phyloP scores from a whole-genome alignment of 371 early-diverging fungal species.

The Mucor plumbeus region DNA sequence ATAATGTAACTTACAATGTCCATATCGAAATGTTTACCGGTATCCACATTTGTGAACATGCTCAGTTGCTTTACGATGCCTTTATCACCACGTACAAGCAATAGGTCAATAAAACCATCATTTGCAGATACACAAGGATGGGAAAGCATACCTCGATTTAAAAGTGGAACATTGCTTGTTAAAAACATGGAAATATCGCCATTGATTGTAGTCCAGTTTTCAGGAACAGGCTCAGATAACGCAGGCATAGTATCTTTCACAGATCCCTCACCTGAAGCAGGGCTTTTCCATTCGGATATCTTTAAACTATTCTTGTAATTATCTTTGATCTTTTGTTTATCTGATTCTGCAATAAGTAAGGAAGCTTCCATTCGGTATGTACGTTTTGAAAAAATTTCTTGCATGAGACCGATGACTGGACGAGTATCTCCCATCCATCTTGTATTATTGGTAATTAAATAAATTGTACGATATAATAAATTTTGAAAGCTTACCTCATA shows the following conservation, averaged over 20 bases:
- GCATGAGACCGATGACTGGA: slow-evolving; percentile 52
- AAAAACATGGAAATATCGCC: slow-evolving; percentile 54
- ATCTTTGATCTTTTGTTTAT: slow-evolving; percentile 48
- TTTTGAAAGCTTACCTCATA: slow-evolving; percentile 1
- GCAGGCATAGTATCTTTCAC: slow-evolving; percentile 38
- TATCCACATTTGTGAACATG: slow-evolving; percentile 56
- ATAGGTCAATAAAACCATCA: slow-evolving; percentile 63
- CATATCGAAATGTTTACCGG: slow-evolving; percentile 55
- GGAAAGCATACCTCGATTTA: slow-evolving; percentile 56
- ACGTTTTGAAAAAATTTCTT: slow-evolving; percentile 52
- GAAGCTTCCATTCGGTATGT: slow-evolving; percentile 54
- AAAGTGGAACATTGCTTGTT: slow-evolving; percentile 61
- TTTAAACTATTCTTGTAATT: slow-evolving; percentile 21
- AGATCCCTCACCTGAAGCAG: neutral
- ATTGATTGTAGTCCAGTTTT: slow-evolving; percentile 57
- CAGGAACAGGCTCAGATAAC: slow-evolving; percentile 47
- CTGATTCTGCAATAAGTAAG: slow-evolving; percentile 53
- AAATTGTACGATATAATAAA: neutral
- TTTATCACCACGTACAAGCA: slow-evolving; percentile 48
- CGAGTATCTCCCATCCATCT: slow-evolving; percentile 71
- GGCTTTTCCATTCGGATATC: neutral
- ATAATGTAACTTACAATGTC: slow-evolving; percentile 48
- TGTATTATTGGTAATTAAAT: neutral
- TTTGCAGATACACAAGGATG: slow-evolving; percentile 65
- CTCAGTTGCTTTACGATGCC: slow-evolving; percentile 39